Percentiles rank a stretch among this genome's conserved stretches.
These are phyloP conservation scores for Aspergillus hancockii DNA, from an alignment of 495 filamentous ascomycete genomes.

Conservation along the genomic window DNA sequence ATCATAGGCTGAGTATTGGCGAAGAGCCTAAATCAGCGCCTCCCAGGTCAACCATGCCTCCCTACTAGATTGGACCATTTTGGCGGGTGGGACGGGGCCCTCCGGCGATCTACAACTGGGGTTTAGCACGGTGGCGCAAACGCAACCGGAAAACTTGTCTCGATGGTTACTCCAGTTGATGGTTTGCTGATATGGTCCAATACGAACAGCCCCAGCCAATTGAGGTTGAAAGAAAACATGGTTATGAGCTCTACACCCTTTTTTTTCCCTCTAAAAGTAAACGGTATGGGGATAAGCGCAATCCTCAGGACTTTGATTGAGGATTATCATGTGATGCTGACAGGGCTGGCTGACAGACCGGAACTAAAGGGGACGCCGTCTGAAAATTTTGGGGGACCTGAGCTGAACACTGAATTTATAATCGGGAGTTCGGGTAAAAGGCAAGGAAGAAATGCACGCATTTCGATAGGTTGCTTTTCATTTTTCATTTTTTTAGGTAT, in stretches of 20 bases:
- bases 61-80: not conserved
- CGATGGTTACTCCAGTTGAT: not conserved
- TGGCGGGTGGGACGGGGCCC: not conserved
- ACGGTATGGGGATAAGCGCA: too few species aligned
- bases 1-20: constrained; percentile 3
- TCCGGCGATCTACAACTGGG: constrained; percentile 15
- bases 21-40: not conserved
- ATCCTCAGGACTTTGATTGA: too few species aligned
- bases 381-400: not conserved
- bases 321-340: not conserved
- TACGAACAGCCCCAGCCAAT: not conserved
- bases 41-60: not conserved
- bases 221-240: not conserved
- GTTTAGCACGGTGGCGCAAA: not conserved
- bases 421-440: not conserved
- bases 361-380: not conserved
- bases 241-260: not conserved
- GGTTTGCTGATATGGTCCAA: not conserved
- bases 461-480: not conserved
- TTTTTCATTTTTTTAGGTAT: not conserved
- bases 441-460: too few species aligned
- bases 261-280: too few species aligned
- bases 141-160: not conserved
- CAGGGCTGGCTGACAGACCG: constrained; percentile 16
- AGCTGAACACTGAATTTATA: constrained; percentile 1